Percentiles rank a stretch among this genome's conserved stretches.
phyloP scores from a whole-genome alignment of 108 stramenopile genomes.

The Nitzschia sp. region DNA sequence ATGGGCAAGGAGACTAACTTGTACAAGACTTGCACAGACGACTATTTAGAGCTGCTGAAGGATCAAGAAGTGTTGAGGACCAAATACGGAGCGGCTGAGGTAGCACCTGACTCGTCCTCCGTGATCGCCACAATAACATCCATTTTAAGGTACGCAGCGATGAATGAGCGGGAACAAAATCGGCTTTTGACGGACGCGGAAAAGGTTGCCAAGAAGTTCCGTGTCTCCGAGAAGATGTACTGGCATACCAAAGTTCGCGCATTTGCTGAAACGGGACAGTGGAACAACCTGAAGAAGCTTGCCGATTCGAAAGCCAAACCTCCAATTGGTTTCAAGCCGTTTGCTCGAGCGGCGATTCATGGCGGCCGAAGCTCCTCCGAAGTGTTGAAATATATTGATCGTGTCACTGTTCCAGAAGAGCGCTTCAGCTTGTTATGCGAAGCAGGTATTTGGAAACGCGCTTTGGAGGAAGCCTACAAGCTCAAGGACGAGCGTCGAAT shows the following conservation, averaged over 20 bases:
- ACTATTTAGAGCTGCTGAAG: constrained; percentile 65
- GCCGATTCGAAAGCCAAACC: constrained; percentile 78
- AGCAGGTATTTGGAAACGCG: constrained; percentile 68
- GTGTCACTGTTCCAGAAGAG: constrained; percentile 67
- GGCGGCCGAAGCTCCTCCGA: constrained; percentile 54
- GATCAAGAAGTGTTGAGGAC: constrained; percentile 75
- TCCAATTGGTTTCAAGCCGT: constrained; percentile 84
- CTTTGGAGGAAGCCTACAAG: constrained; percentile 73
- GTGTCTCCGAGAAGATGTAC: constrained; percentile 80
- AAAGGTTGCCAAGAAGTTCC: constrained; percentile 83
- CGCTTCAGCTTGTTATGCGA: constrained; percentile 73
- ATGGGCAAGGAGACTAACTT: constrained; percentile 77
- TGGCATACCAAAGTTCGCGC: constrained; percentile 86
- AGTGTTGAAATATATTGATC: constrained; percentile 70
- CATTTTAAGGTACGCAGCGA: constrained; percentile 61
- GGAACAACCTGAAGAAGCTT: constrained; percentile 65
- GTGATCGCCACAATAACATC: constrained; percentile 69
- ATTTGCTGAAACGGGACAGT: constrained; percentile 72
- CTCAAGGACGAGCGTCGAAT: constrained; percentile 66
- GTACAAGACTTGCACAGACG: constrained; percentile 78
- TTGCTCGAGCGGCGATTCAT: constrained; percentile 79
- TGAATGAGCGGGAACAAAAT: constrained; percentile 65
- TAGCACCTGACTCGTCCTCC: constrained; percentile 68
- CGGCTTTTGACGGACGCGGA: constrained; percentile 72
- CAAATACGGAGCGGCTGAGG: constrained; percentile 57